Percentiles rank a stretch among this genome's conserved stretches.
Evolutionary conservation across 257 asterid species (phyloP).

Genomic region (Penstemon davidsonii): DNA sequence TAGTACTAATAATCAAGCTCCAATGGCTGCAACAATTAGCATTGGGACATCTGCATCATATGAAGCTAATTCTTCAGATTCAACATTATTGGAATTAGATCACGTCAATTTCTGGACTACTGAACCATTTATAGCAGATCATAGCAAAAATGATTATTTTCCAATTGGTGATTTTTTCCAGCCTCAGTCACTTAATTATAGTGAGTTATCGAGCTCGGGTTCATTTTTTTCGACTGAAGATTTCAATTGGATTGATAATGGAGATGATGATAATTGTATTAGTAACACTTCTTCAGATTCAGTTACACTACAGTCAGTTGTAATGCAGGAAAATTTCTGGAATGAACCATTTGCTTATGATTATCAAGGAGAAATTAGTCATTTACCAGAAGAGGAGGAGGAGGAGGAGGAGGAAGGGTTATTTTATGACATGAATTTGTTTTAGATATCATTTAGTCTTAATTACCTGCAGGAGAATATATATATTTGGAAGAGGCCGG

Average conservation of each 20-base stretch:
- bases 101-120: too few relatives aligned
- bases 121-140: too few relatives aligned
- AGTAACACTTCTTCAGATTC: not conserved
- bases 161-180: not conserved
- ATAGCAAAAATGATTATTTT: not conserved
- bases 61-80: too few relatives aligned
- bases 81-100: not conserved
- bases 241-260: not conserved
- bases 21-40: not conserved
- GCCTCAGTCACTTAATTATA: not conserved
- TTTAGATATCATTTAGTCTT: too few relatives aligned
- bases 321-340: not conserved
- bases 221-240: not conserved
- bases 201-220: not conserved
- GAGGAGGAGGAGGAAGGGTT: too few relatives aligned
- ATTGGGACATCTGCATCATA: not conserved
- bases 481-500: too few relatives aligned
- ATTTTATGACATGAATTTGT: too few relatives aligned
- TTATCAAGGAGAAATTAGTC: too few relatives aligned
- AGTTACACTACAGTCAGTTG: not conserved
- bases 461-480: too few relatives aligned
- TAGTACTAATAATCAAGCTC: not conserved
- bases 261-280: not conserved
- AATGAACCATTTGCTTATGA: not conserved
- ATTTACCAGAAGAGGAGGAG: too few relatives aligned